Conservation (phyloP, 75 land plant species). For the Sequoia sempervirens region DNA sequence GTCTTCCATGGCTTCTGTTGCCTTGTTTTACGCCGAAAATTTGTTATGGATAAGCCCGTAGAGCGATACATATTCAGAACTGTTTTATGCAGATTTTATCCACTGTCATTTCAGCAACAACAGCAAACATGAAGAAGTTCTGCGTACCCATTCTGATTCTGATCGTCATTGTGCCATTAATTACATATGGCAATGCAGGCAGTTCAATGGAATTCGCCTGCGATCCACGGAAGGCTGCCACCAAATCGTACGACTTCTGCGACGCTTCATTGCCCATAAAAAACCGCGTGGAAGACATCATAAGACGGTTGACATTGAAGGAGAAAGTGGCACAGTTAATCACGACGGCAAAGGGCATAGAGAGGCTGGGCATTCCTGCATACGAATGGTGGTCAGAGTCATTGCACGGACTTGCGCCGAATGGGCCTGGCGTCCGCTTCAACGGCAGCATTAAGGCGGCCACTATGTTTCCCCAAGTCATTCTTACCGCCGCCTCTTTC, state of each 20-base stretch:
- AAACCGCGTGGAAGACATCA: conserved; percentile 51
- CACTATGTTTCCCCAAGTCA: conserved; percentile 66
- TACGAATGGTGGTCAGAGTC: conserved; percentile 97
- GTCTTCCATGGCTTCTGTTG: not conserved
- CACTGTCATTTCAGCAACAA: not conserved
- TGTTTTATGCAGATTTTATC: not conserved
- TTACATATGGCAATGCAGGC: not conserved
- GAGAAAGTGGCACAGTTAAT: conserved; percentile 77
- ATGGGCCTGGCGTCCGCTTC: conserved; percentile 82
- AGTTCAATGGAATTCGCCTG: not conserved
- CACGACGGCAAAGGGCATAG: conserved; percentile 40
- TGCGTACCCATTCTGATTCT: not conserved
- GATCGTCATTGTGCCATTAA: not conserved
- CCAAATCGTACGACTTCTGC: conserved; percentile 61
- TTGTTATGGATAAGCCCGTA: no score
- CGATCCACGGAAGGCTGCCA: not conserved
- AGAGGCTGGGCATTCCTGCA: conserved; percentile 67
- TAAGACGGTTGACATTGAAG: conserved; percentile 58
- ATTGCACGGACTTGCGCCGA: conserved; percentile 76
- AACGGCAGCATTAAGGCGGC: conserved; percentile 49
- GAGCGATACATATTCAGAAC: not conserved
- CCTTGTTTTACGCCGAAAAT: no score
- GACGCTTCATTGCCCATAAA: conserved; percentile 40
- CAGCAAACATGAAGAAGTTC: not conserved
- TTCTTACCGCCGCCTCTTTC: conserved; percentile 62